Base-by-base conservation (phyloP, 257 asterid genomes). In the Solanum etuberosum region DNA sequence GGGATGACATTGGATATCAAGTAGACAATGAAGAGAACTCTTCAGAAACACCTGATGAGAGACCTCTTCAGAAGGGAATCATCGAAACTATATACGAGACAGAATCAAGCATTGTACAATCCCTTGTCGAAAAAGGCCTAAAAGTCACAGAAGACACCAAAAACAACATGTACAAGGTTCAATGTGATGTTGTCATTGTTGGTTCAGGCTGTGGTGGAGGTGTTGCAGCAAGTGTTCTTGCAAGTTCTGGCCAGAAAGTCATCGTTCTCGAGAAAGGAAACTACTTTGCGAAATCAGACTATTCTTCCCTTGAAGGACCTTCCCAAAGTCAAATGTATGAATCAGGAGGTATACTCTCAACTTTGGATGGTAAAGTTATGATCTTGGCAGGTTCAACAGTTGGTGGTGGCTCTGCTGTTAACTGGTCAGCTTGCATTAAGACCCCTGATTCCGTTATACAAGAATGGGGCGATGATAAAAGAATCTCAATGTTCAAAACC, bases 141-240 rank as follows among this genome's bases (percentile, higher is more conserved):
- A 54, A 81, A 77, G 93, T 91, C 57, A 54, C 74, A 13, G 91
- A 89, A 38, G 91, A 93, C 72, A 77, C 89, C 9, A 46, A 9
- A 23, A 59, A 88, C 23, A 91, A 80, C n/a, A 74, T 14, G 12
- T 88, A 88, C 92, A 91, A 43, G 51, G 88, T 95, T 83, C 67
- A 92, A 89, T 96, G 98, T 73, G 99, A 96, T 51, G 98, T 88
- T 1, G 99, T 95, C 23, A 91, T 96, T 9, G 95, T 96, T 5
- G 99, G 99, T 61, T 96, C 98, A 0, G 99, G 98, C 27, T 95
- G 95, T 63, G 98, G 99, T 25, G 99, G 99, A 29, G 99, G 98
- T 20, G 98, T 96, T 21, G 97, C 98, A 3, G 98, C 99, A 0
- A 96, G 95, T 2, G 93, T 94, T n/a, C 91, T 96, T 4, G 93